Percentiles rank a stretch among this genome's conserved stretches.
phyloP scores from a whole-genome alignment of 495 filamentous ascomycete genomes.

The Lasiosphaeria miniovina region DNA sequence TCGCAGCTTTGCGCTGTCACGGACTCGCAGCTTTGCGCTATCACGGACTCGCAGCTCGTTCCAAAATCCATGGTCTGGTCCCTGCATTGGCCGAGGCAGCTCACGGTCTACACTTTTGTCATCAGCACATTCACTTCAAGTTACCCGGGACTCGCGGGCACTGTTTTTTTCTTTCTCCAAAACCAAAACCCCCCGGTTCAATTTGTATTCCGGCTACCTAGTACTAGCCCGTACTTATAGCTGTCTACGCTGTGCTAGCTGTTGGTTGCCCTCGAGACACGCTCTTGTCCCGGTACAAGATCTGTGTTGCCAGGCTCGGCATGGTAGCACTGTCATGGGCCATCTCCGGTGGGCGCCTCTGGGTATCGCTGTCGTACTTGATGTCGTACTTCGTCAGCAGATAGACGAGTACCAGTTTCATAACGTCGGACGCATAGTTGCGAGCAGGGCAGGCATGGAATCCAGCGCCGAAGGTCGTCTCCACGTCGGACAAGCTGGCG shows the following conservation, averaged over 20 bases:
- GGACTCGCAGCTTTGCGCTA: no score
- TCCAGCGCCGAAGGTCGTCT: slow-evolving; percentile 48
- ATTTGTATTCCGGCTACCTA: neutral
- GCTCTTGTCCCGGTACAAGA: slow-evolving; percentile 10
- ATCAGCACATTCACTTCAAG: neutral
- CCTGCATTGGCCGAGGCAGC: no score
- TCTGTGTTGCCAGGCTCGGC: slow-evolving; percentile 1
- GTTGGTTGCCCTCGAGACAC: neutral
- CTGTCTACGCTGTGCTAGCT: neutral
- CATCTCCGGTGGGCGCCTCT: slow-evolving; percentile 6
- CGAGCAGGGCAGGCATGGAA: slow-evolving; percentile 46
- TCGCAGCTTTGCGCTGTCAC: no score
- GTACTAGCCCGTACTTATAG: neutral
- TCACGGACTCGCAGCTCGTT: no score
- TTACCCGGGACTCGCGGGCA: neutral
- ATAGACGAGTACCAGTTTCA: slow-evolving; percentile 43
- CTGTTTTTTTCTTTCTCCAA: neutral
- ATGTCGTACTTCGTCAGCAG: slow-evolving; percentile 44
- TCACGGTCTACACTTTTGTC: neutral
- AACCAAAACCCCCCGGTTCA: neutral
- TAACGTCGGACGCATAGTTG: slow-evolving; percentile 44
- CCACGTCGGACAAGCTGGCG: slow-evolving; percentile 40
- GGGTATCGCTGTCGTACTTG: slow-evolving; percentile 21
- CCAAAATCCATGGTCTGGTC: no score
- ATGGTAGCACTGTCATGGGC: slow-evolving; percentile 5